phyloP scores from a whole-genome alignment of 176 grass and related monocot species.

The Musa beccarii region DNA sequence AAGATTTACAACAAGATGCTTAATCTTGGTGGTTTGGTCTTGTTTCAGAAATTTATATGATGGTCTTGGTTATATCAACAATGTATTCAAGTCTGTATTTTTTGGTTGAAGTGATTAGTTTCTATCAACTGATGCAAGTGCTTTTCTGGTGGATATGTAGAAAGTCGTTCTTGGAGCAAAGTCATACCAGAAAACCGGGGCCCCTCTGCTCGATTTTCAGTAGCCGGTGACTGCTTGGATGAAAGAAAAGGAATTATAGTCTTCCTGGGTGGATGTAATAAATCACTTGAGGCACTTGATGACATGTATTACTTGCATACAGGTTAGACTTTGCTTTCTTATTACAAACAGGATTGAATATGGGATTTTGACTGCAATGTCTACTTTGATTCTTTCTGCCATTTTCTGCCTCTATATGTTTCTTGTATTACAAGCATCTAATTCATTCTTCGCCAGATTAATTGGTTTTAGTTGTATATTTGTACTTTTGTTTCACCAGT shows the following conservation, averaged over 20 bases:
- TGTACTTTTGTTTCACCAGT: background rate
- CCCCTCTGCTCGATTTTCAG: slow-evolving; percentile 24
- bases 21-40: too few species aligned
- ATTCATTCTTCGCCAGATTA: background rate
- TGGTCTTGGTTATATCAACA: background rate
- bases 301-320: slow-evolving; percentile 35
- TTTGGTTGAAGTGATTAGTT: background rate
- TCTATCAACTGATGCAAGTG: background rate
- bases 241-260: slow-evolving; percentile 20
- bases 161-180: slow-evolving; percentile 19
- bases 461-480: background rate
- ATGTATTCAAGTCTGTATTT: background rate
- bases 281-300: slow-evolving; percentile 31
- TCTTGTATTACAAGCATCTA: background rate
- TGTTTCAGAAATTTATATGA: too few species aligned
- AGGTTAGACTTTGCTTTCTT: slow-evolving; percentile 15
- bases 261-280: slow-evolving; percentile 28
- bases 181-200: slow-evolving; percentile 18
- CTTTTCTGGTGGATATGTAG: slow-evolving; percentile 8
- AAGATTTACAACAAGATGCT: too few species aligned
- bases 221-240: slow-evolving; percentile 31
- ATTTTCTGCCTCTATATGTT: background rate
- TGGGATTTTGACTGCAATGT: background rate
- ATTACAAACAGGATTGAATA: background rate
- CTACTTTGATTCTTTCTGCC: background rate